Evolutionary conservation across 2,329 filamentous ascomycete species (phyloP).

Genomic region (Paecilomyces fulvus): DNA sequence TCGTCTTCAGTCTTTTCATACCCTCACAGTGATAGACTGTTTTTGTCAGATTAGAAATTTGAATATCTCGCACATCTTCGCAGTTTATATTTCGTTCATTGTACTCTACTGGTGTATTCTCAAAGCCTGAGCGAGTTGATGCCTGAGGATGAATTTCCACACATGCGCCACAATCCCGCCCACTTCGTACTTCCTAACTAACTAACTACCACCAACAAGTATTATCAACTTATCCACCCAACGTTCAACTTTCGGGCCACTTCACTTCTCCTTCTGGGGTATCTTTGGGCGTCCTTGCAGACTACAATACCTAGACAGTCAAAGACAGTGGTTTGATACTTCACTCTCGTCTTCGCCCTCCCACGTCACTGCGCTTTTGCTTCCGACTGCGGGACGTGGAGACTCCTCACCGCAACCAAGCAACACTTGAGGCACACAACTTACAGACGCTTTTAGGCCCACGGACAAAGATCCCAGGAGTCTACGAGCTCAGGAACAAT

Average conservation of each 20-base stretch:
- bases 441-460: background rate
- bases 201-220: background rate
- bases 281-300: background rate
- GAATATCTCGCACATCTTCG: background rate
- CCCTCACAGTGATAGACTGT: background rate
- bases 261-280: background rate
- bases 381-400: background rate
- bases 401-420: background rate
- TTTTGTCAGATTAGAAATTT: background rate
- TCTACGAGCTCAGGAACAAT: background rate
- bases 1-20: background rate
- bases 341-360: background rate
- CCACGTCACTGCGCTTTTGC: background rate
- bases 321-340: background rate
- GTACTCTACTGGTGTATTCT: background rate
- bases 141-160: too few species aligned
- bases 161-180: too few species aligned
- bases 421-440: background rate
- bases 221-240: background rate
- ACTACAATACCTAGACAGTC: background rate
- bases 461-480: background rate
- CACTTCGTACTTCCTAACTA: too few species aligned
- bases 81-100: background rate
- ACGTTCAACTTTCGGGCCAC: background rate
- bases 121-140: background rate